Evolutionary conservation across 225 moss, liverwort and hornwort species (phyloP).

Genomic region (Thuidium tamariscinum): DNA sequence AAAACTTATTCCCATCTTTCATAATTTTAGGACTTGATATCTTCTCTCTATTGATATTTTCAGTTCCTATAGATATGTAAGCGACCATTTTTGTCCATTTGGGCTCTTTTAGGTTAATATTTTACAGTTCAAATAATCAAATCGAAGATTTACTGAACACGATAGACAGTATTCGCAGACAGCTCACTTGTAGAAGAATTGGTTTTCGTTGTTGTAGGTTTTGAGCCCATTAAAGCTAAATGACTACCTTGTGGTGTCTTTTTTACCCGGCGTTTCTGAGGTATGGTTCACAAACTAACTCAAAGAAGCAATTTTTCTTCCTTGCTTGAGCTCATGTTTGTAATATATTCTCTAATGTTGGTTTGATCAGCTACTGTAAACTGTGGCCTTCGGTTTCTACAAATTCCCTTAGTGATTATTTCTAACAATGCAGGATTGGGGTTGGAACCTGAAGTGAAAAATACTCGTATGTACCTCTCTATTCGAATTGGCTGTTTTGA

Average conservation of each 20-base stretch:
- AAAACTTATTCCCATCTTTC: not conserved
- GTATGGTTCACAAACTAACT: not conserved
- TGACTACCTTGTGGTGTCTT: slow-evolving; percentile 59
- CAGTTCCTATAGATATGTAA: not conserved
- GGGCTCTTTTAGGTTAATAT: not conserved
- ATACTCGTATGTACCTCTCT: not conserved
- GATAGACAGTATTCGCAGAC: not conserved
- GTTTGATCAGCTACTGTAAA: not conserved
- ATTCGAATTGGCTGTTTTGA: not conserved
- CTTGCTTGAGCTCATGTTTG: not conserved
- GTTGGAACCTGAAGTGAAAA: not conserved
- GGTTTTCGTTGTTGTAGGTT: slow-evolving; percentile 28
- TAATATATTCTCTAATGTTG: not conserved
- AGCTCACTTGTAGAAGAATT: not conserved
- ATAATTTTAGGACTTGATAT: not conserved
- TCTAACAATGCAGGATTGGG: not conserved
- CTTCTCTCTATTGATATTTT: not conserved
- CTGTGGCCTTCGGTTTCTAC: not conserved
- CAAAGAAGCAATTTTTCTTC: not conserved
- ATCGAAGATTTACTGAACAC: not conserved
- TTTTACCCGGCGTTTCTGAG: slow-evolving; percentile 72
- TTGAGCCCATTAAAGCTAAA: slow-evolving; percentile 41
- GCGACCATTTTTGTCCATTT: not conserved
- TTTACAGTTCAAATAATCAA: not conserved
- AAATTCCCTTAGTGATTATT: not conserved